Evolutionary conservation across 1,139 yeast species (phyloP), one percentile per base, ranked within the genome.

Genomic region (Geotrichum cucujoidarum): DNA sequence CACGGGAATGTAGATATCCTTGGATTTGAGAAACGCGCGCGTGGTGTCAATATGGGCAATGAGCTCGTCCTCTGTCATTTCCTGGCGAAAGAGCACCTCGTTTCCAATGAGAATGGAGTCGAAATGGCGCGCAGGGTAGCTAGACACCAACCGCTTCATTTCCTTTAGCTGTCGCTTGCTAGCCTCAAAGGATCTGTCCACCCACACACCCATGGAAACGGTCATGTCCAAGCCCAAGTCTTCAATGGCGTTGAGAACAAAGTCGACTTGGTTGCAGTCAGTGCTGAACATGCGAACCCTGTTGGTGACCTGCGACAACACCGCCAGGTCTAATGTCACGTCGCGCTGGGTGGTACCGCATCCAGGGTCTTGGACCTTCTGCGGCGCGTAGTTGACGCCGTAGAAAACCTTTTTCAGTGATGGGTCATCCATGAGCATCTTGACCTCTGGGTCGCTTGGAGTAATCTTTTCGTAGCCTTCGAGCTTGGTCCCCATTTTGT

Each of bases 191-290:
- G 67, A 63, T 0, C 63, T 61, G 0, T 81, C 79, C 37, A 81
- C 75, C 85, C 85, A 80, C 1, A 83, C 75, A 0, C 89, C 89
- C 60, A 82, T 61, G 0, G 85, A 67, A 25, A 83, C 60, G 0
- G 81, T 75, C 72, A 82, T 71, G 54, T 80, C 73, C 36, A 81
- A 61, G 20, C 73, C 67, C 48, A 80, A 63, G 5, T 70, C 69
- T 42, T 68, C 64, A 14, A 83, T 77, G 0, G 86, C 76, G 16
- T 76, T 74, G 42, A 83, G 62, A 16, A 81, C 74, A 36, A 65
- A 62, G 18, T 72, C 75, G 1, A 75, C 73, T 59, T 81, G 88
- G 38, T 73, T 64, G 56, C 90, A 83, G 53, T 80, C 85, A 53
- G 80, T 75, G 0, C 86, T 84, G 57, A 78, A 80, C 5, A 78